These are phyloP conservation scores for Lasiodiplodia sp. DNA, from an alignment of 2,329 filamentous ascomycete species.

Conservation along the genomic window DNA sequence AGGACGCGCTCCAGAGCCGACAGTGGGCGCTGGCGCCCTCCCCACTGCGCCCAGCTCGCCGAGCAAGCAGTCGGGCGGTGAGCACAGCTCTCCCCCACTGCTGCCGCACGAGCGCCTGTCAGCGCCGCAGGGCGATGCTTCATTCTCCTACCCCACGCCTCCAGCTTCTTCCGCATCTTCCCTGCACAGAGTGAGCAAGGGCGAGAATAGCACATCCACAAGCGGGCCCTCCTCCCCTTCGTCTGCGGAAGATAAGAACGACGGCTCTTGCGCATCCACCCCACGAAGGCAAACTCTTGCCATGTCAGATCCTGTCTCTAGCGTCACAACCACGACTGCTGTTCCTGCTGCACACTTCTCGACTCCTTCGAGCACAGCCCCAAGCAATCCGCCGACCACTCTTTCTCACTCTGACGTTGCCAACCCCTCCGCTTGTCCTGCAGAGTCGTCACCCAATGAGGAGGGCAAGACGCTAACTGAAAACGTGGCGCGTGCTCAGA, in stretches of 20 bases:
- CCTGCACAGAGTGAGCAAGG: constrained; percentile 38
- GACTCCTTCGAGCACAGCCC: constrained; percentile 61
- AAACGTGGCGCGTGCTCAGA: constrained; percentile 67
- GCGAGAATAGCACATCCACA: constrained; percentile 32
- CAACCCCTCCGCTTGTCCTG: constrained; percentile 55
- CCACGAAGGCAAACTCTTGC: constrained; percentile 46
- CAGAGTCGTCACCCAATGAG: constrained; percentile 69
- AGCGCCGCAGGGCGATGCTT: constrained; percentile 32
- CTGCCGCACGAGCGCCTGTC: constrained; percentile 45
- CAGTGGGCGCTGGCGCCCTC: constrained; percentile 32
- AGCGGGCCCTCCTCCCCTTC: constrained; percentile 35
- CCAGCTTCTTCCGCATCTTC: constrained; percentile 52
- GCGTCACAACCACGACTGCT: constrained; percentile 67
- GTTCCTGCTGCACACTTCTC: constrained; percentile 74
- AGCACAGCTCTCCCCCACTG: constrained; percentile 41
- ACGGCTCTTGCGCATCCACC: constrained; percentile 33
- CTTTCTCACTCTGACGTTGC: constrained; percentile 58
- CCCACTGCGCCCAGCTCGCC: constrained; percentile 47
- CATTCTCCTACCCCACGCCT: constrained; percentile 49
- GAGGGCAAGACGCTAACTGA: constrained; percentile 89
- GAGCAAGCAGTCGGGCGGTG: constrained; percentile 28
- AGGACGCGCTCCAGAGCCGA: not conserved
- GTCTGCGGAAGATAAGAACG: constrained; percentile 35
- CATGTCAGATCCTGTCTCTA: constrained; percentile 64
- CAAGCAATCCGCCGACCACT: constrained; percentile 61